Conservation (phyloP, 1,284 basidiomycete genomes). For the Cutaneotrichosporon spelunceum region DNA sequence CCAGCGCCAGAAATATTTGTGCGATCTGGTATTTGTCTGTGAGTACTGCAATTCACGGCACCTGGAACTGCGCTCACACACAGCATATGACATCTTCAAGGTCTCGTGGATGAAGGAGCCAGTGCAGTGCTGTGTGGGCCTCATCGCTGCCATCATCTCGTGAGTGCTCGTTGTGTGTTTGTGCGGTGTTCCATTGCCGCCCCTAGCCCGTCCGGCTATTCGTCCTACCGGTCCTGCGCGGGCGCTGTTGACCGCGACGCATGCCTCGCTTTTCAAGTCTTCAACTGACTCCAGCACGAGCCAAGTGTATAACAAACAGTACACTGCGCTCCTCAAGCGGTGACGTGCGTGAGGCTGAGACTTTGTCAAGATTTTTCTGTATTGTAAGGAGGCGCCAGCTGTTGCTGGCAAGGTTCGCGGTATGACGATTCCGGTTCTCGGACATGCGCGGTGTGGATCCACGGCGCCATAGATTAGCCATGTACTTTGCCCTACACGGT, state of each 20-base stretch:
- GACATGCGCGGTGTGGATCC: background rate
- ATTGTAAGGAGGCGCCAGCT: background rate
- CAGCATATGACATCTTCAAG: constrained; percentile 47
- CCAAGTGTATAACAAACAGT: constrained; percentile 22
- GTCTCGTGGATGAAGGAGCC: constrained; percentile 40
- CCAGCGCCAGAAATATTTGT: constrained; percentile 39
- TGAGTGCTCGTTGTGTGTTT: constrained; percentile 22
- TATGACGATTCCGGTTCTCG: background rate
- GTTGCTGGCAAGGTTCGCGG: background rate
- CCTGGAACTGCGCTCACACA: background rate
- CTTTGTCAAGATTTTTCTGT: background rate
- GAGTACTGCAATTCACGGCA: constrained; percentile 18
- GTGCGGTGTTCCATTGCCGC: background rate
- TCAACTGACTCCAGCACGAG: constrained; percentile 15
- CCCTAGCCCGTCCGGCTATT: constrained; percentile 9
- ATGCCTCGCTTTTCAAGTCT: background rate
- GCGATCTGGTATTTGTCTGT: constrained; percentile 48
- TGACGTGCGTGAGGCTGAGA: background rate
- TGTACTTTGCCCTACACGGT: background rate
- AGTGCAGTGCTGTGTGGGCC: constrained; percentile 40
- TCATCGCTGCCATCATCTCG: constrained; percentile 42
- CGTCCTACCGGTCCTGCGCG: constrained; percentile 4
- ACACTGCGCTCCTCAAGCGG: constrained; percentile 13
- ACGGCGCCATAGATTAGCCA: background rate
- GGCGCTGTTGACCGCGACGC: background rate